Evolutionary conservation across 805 yeast genomes (phyloP).

Genomic region (Pichia cephalocereana): DNA sequence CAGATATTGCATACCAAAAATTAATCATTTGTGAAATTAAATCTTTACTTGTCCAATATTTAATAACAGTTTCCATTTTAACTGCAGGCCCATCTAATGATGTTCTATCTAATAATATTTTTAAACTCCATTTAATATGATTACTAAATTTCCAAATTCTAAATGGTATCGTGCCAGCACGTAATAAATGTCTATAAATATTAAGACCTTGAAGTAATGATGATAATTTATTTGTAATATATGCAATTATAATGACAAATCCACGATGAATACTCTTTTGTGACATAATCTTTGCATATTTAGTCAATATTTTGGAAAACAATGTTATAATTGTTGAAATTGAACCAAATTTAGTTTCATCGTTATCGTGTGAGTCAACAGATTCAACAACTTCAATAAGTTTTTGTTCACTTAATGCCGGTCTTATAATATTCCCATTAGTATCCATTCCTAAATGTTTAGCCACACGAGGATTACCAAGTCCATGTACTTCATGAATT

Average conservation of each 20-base stretch:
- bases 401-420: too few relatives aligned
- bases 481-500: slow-evolving; percentile 21
- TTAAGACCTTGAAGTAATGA: slow-evolving; percentile 31
- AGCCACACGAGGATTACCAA: slow-evolving; percentile 1
- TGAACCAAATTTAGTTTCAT: too few relatives aligned
- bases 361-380: too few relatives aligned
- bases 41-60: slow-evolving; percentile 32
- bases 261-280: background rate
- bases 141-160: slow-evolving; percentile 32
- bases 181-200: slow-evolving; percentile 54
- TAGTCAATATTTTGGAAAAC: background rate
- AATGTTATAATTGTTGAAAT: background rate
- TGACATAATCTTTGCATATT: background rate
- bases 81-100: slow-evolving; percentile 10
- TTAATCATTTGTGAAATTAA: slow-evolving; percentile 44
- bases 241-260: slow-evolving; percentile 1
- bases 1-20: slow-evolving; percentile 56
- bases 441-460: background rate
- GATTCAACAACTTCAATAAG: too few relatives aligned
- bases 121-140: slow-evolving; percentile 23
- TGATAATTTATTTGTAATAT: slow-evolving; percentile 4
- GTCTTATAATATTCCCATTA: background rate
- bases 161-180: slow-evolving; percentile 67
- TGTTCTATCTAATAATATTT: slow-evolving; percentile 8
- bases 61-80: slow-evolving; percentile 16